Percentiles rank a stretch among this genome's conserved stretches.
These are phyloP conservation scores for Geranomyces michiganensis DNA, from an alignment of 192 early-diverging fungal genomes.

Conservation along the genomic window DNA sequence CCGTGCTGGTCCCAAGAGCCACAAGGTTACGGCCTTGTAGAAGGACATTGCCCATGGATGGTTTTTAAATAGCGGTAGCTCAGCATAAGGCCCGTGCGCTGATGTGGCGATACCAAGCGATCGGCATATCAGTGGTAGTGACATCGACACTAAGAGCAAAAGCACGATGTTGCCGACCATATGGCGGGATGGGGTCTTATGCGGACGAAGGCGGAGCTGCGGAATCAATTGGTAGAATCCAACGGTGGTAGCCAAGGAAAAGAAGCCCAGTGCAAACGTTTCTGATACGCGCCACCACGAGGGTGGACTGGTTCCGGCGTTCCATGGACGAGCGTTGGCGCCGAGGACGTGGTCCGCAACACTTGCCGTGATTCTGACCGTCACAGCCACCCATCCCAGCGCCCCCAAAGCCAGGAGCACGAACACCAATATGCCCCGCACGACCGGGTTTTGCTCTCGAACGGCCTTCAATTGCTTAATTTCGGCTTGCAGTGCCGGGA, in stretches of 20 bases:
- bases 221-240: slow-evolving; percentile 28
- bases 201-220: neutral
- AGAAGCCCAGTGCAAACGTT: slow-evolving; percentile 12
- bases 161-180: slow-evolving; percentile 28
- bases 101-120: slow-evolving; percentile 9
- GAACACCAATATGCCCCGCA: slow-evolving; percentile 5
- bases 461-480: slow-evolving; percentile 43
- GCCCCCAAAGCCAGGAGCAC: neutral
- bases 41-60: slow-evolving; percentile 18
- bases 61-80: slow-evolving; percentile 15
- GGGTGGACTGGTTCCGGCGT: slow-evolving; percentile 1
- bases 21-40: slow-evolving; percentile 18
- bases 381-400: slow-evolving; percentile 12
- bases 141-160: slow-evolving; percentile 22
- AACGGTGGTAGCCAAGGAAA: slow-evolving; percentile 20
- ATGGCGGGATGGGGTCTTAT: slow-evolving; percentile 21
- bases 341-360: slow-evolving; percentile 1
- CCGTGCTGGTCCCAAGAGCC: slow-evolving; percentile 18
- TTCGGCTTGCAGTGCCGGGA: slow-evolving; percentile 54
- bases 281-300: slow-evolving; percentile 20
- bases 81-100: slow-evolving; percentile 20
- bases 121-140: slow-evolving; percentile 23
- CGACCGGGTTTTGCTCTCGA: slow-evolving; percentile 11
- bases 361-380: slow-evolving; percentile 20
- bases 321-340: slow-evolving; percentile 1